Evolutionary conservation across 768 basidiomycete genomes (phyloP), one percentile per base, ranked within the genome.

Genomic region (Lentinula sp.): DNA sequence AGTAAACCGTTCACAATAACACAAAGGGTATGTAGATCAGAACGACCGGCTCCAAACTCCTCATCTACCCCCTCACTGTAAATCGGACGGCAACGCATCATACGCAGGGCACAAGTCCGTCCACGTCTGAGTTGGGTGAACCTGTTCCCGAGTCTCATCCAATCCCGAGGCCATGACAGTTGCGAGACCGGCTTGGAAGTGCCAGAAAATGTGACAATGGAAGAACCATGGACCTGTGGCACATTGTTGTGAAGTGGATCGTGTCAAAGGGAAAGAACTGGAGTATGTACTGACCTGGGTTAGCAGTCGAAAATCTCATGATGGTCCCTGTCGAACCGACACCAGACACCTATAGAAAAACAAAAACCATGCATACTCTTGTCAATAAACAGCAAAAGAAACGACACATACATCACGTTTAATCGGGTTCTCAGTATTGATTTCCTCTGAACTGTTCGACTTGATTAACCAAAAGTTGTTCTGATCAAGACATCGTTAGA

Each of bases 261-360:
- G 16, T 4, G 28, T 28, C 28, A 1, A 13, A n/a, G 37, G 15
- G 18, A 13, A 48, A n/a, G n/a, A 9, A 15, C 5, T 18, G n/a
- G 4, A 8, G 11, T 28, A 4, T 46, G 9, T 37, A 42, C 64
- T 61, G 49, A 59, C 83, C 85, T 0, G 83, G 73, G 68, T 83
- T 84, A 64, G 85, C 80, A 5, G 85, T 84, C 7, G 70, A 66
- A 73, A 84, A 86, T 8, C 84, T 78, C 46, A 87, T 60, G 1
- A 75, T 79, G 16, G 59, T 66, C 11, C 67, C 67, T 5, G 62
- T 63, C 10, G 50, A 23, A 39, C 67, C 68, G 9, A 65, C 58
- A 21, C 55, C 67, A 10, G 64, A 58, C 18, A 64, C 62, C 66
- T 70, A 11, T 11, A 57, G n/a, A 13, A 23, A 57, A 9, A n/a